A percentile compares a stretch with the other conserved stretches of the same genome.
These are phyloP conservation scores for Podospora conica DNA, from an alignment of 495 filamentous ascomycete species.

Conservation along the genomic window DNA sequence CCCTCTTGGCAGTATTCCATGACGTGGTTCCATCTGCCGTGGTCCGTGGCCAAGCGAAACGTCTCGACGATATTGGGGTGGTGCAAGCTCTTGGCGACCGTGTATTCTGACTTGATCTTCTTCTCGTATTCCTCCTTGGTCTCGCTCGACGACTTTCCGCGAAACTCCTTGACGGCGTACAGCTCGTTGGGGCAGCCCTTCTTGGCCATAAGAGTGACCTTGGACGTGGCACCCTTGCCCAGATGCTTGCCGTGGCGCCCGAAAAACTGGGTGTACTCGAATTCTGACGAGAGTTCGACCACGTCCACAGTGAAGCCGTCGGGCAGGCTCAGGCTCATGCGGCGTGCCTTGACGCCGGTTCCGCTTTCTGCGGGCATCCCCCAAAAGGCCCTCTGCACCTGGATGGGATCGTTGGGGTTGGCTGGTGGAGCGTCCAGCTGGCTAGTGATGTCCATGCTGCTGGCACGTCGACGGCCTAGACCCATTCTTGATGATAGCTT, in stretches of 20 bases:
- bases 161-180: conserved; percentile 76
- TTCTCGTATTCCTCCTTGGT: conserved; percentile 60
- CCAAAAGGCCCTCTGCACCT: conserved; percentile 37
- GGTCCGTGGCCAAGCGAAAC: conserved; percentile 58
- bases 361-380: conserved; percentile 52
- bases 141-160: conserved; percentile 55
- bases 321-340: conserved; percentile 56
- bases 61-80: conserved; percentile 78
- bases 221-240: conserved; percentile 66
- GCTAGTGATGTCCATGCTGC: conserved; percentile 32
- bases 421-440: conserved; percentile 10
- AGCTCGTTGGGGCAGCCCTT: conserved; percentile 49
- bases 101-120: conserved; percentile 77
- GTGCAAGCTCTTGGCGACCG: conserved; percentile 65
- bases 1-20: conserved; percentile 79
- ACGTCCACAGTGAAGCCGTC: conserved; percentile 59
- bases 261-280: conserved; percentile 51
- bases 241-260: conserved; percentile 57
- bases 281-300: conserved; percentile 55
- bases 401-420: conserved; percentile 17
- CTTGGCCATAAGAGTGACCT: conserved; percentile 62
- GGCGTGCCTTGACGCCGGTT: conserved; percentile 59
- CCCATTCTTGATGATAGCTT: neutral
- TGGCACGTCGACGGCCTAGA: conserved; percentile 26
- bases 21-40: conserved; percentile 69